Base-by-base conservation (phyloP, 441 rosid genomes). In the Gossypium aridum region DNA sequence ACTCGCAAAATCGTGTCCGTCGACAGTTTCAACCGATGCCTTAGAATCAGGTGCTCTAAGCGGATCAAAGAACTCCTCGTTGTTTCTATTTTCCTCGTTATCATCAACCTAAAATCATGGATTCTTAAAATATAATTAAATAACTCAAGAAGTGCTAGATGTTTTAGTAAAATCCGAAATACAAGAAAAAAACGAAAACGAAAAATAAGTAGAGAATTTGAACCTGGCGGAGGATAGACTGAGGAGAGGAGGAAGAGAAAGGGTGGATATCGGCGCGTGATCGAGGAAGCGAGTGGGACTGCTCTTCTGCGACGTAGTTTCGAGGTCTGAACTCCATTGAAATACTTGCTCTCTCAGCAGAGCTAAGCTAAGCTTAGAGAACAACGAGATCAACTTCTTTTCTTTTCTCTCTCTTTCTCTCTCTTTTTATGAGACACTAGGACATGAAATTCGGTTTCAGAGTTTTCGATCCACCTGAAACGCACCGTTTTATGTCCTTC, bases 301-400 rank as follows among this genome's bases (percentile, higher is more conserved):
- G 77, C 9, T 66, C 71, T 57, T 88, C 86, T 61, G 83, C 82
- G 23, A 34, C 73, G 80, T 89, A 92, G 76, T 90, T 83, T 66
- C 97, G 91, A 76, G 78, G 82, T 72, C 94, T 83, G 87, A 91
- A 92, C 83, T 90, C 92, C 97, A 92, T 60, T n/a, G 59, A 66
- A 66, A 66, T 12, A 28, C 56, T 66, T 65, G 17, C 28, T 39
- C 34, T 20, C 70, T 12, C 70, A 43, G 31, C 70, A 14, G 12
- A 62, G 39, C 9, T 10, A 13, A 17, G 53, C 59, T 12, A 9
- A 39, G 4, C 9, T 37, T 10, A 2, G 51, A 60, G 45, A 62
- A 34, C 49, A 64, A 39, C 0, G 31, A 45, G 7, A 45, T 39
- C 71, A 22, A 51, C n/a, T 22, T 45, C 9, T 34, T 34, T 34